Evolutionary conservation across 148 eudicot species (phyloP), one percentile per base, ranked within the genome.

Genomic region (Arctostaphylos glauca): DNA sequence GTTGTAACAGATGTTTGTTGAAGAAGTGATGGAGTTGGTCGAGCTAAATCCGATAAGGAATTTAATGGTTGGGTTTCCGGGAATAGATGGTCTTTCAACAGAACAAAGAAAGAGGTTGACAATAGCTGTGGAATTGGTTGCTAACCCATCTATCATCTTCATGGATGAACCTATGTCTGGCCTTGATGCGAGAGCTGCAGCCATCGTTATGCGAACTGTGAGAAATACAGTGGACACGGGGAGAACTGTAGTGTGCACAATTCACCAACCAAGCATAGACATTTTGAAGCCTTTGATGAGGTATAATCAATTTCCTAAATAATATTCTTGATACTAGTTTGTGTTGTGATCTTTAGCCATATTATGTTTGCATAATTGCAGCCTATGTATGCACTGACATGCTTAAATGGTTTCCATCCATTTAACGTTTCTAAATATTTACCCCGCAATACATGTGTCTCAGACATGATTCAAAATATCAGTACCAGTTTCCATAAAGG

Each of bases 131-230:
- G 97, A 93, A 84, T 86, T 93, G 67, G 97, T 94, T 74, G 92
- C 97, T 54, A 92, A 95, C 77, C 98, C 95, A 46, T 94, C 98
- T 31, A 93, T 94, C 46, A 94, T 94, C 54, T 94, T 94, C 85
- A 90, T 95, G 98, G 98, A 95, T 82, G 98, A 95, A 83, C 98
- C 98, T 19, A 95, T 97, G 19, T 95, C 98, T 53, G 98, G 98
- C 18, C 97, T 95, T 76, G 98, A 95, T 86, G 98, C 98, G 6
- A 88, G 98, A 89, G 97, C 98, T 79, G 98, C 98, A 66, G 98
- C 98, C 25, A 95, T 92, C 84, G 98, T 95, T 18, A 94, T 94
- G 97, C 89, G 94, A 21, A 88, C 98, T 43, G 93, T 93, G 68
- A 90, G 98, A 81, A 94, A 93, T 80, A 94, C 95, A 0, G 97